Base-by-base conservation (phyloP, 352 stramenopile species). In the Phytophthora megakarya region DNA sequence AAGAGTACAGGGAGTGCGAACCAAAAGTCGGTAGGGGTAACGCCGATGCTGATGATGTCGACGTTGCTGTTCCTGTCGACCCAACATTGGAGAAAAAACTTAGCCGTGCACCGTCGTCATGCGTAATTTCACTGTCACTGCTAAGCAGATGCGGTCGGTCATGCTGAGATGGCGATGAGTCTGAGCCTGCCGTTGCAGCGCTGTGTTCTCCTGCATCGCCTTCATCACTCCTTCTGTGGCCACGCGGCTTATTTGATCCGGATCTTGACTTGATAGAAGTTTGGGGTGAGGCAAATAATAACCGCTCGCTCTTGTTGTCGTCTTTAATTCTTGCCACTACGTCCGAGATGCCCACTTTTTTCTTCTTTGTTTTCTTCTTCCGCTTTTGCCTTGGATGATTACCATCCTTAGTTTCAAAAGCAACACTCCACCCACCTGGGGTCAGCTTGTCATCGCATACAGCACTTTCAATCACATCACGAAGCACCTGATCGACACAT, bases 1-100 rank as follows among this genome's bases (percentile, higher is more conserved):
- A 73, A 5, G 75, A 72, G 28, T 88, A 89, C 23, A 90, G 70
- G 9, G 73, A 61, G 3, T 86, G 70, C 5, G 77, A 64, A 13
- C 75, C 69, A 58, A 86, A 89, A 0, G 75, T 47, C 10, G 76
- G 45, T 22, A 81, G 23, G 26, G 72, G 56, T 25, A 79, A 46
- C 5, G 75, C 48, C 4, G 74, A 65, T 8, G 60, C 30, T 23
- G 80, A 75, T 15, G 62, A 56, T 26, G 68, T 58, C n/a, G 57
- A 54, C 1, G 58, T 45, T 11, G 51, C 21, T 45, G 49, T 65
- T 23, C 44, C 42, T 22, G 53, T 73, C 28, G 73, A 76, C 10
- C 78, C 71, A 45, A 78, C 67, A 35, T 69, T 69, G 10, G 69
- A 70, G 44, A 81, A 73, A 47, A 77, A 80, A 38, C 63, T 77